Percentiles rank a stretch among this genome's conserved stretches.
Conservation (phyloP, 2,329 filamentous ascomycete species). For the Cladosporium velox region DNA sequence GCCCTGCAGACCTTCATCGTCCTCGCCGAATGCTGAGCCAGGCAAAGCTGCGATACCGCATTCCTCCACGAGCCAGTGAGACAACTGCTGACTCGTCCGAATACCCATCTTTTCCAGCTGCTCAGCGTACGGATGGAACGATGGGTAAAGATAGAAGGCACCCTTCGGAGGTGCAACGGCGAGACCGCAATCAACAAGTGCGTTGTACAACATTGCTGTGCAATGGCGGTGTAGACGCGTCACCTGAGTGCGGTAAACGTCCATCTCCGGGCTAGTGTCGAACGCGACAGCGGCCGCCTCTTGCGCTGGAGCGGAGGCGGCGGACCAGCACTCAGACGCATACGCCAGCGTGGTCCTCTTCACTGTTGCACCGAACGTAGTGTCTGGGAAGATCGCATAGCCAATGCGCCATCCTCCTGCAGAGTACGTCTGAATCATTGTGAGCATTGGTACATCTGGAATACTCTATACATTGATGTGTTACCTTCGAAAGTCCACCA, state of each 20-base stretch:
- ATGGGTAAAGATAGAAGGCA: background rate
- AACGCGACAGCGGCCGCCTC: background rate
- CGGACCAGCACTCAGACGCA: background rate
- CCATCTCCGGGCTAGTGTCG: background rate
- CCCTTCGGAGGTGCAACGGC: background rate
- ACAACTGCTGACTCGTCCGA: background rate
- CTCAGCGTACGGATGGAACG: background rate
- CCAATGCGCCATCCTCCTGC: background rate
- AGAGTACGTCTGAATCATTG: background rate
- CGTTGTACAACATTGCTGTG: background rate
- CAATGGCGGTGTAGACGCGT: background rate
- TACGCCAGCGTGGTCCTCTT: background rate
- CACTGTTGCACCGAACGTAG: background rate
- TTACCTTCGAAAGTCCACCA: slow-evolving; percentile 1
- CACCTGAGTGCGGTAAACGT: background rate
- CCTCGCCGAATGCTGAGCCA: background rate
- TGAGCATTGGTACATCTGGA: background rate
- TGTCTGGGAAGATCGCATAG: background rate
- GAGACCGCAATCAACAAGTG: background rate
- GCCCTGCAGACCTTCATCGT: background rate
- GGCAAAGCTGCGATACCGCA: background rate
- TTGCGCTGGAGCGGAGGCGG: background rate
- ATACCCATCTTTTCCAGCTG: background rate
- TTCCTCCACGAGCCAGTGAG: background rate
- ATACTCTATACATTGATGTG: background rate